Conservation (phyloP, 2,329 filamentous ascomycete genomes). For the Tympanopsis confertula region DNA sequence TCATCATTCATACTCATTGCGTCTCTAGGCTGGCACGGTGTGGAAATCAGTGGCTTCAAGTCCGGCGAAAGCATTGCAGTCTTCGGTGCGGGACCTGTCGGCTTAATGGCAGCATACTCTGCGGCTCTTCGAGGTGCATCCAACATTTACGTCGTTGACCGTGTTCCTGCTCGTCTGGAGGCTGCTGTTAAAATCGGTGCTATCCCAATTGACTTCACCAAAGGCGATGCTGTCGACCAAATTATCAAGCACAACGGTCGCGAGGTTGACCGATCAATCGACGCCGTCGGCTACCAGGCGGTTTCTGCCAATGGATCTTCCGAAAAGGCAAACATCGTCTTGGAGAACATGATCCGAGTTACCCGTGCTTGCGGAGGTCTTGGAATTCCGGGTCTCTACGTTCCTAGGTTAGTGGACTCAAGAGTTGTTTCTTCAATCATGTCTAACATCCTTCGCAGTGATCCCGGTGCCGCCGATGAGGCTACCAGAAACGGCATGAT, state of each 20-base stretch:
- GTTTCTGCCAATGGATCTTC: constrained; percentile 39
- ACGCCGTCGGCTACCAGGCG: constrained; percentile 57
- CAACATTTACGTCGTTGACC: constrained; percentile 50
- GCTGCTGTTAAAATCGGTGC: constrained; percentile 51
- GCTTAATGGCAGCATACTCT: constrained; percentile 55
- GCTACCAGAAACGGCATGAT: constrained; percentile 52
- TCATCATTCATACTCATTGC: background rate
- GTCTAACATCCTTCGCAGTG: constrained; percentile 26
- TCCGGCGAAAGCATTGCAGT: constrained; percentile 51
- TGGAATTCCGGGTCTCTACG: constrained; percentile 43
- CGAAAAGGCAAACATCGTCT: constrained; percentile 49
- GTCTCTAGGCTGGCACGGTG: constrained; percentile 37
- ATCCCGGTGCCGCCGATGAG: constrained; percentile 51
- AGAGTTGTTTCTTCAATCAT: background rate
- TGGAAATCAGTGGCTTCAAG: constrained; percentile 44
- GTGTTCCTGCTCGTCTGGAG: constrained; percentile 44
- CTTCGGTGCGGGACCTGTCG: constrained; percentile 54
- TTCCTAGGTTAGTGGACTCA: constrained; percentile 15
- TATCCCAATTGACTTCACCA: constrained; percentile 47
- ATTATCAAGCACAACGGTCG: constrained; percentile 46
- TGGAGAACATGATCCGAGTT: constrained; percentile 52
- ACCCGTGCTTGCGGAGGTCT: constrained; percentile 49
- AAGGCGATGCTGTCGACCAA: constrained; percentile 44
- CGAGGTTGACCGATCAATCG: constrained; percentile 52
- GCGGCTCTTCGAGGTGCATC: constrained; percentile 48